Evolutionary conservation across 1,139 yeast species (phyloP).

Genomic region (Saccharomyces hybrid): DNA sequence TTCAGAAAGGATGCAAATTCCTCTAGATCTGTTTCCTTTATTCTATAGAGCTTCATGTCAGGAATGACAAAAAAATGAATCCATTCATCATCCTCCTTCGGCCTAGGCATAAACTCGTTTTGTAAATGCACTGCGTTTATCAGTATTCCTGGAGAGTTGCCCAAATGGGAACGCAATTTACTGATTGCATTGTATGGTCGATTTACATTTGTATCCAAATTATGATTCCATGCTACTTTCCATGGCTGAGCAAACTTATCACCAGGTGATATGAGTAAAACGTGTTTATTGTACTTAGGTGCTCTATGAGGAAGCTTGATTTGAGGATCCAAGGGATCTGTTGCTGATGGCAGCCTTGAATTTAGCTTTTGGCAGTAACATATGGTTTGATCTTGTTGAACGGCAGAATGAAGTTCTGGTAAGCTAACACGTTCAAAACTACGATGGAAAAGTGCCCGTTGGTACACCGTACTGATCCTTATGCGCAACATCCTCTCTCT

Average conservation of each 20-base stretch:
- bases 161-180: background rate
- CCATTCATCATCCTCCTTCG: constrained; percentile 3
- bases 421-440: background rate
- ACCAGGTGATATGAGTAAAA: constrained; percentile 2
- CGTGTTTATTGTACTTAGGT: constrained; percentile 4
- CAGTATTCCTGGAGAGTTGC: constrained; percentile 1
- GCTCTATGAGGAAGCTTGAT: background rate
- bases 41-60: constrained; percentile 18
- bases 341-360: background rate
- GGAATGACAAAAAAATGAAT: constrained; percentile 19
- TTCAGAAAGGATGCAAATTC: constrained; percentile 17
- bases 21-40: constrained; percentile 8
- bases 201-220: background rate
- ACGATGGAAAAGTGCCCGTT: background rate
- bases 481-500: background rate
- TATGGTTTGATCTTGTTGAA: background rate
- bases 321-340: constrained; percentile 2
- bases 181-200: background rate
- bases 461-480: background rate
- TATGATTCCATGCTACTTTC: background rate
- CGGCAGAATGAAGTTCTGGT: background rate
- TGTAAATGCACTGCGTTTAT: constrained; percentile 1
- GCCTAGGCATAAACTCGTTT: background rate
- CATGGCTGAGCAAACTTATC: background rate
- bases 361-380: constrained; percentile 3